phyloP scores from a whole-genome alignment of 345 rosid species.

The Adansonia digitata region DNA sequence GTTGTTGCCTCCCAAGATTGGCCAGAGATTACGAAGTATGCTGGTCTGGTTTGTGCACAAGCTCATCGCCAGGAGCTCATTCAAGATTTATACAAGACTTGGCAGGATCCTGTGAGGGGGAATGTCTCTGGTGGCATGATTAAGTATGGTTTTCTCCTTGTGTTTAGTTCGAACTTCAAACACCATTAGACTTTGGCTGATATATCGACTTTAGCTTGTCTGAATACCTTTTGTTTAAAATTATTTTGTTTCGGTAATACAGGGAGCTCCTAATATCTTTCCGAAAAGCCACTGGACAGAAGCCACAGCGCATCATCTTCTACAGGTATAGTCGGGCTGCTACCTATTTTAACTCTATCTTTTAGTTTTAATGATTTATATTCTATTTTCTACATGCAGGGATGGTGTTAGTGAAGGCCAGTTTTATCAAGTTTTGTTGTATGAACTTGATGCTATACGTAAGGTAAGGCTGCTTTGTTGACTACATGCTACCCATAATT shows the following conservation, averaged over 20 bases:
- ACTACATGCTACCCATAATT: neutral
- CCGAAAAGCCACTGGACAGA: slow-evolving; percentile 89
- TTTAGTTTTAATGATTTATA: neutral
- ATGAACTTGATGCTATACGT: slow-evolving; percentile 97
- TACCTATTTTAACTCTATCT: neutral
- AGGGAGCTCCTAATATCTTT: slow-evolving; percentile 96
- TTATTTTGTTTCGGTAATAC: neutral
- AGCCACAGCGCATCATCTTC: slow-evolving; percentile 89
- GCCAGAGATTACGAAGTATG: slow-evolving; percentile 97
- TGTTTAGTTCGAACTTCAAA: neutral
- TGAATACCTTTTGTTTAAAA: neutral
- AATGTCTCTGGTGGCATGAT: slow-evolving; percentile 96
- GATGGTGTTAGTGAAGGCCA: slow-evolving; percentile 99
- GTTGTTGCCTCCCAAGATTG: slow-evolving; percentile 99
- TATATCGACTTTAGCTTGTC: neutral
- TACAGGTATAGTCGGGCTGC: slow-evolving; percentile 49
- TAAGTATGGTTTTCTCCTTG: slow-evolving; percentile 43
- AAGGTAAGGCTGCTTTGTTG: slow-evolving; percentile 43
- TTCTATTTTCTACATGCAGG: slow-evolving; percentile 30
- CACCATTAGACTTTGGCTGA: no score
- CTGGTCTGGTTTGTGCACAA: slow-evolving; percentile 97
- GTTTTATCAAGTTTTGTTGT: slow-evolving; percentile 88
- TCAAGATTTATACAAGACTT: slow-evolving; percentile 85
- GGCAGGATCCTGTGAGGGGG: slow-evolving; percentile 95
- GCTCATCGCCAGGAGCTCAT: slow-evolving; percentile 99